These are phyloP conservation scores for Zygnema circumcarinatum DNA, from an alignment of 139 green algal genomes.

Conservation along the genomic window DNA sequence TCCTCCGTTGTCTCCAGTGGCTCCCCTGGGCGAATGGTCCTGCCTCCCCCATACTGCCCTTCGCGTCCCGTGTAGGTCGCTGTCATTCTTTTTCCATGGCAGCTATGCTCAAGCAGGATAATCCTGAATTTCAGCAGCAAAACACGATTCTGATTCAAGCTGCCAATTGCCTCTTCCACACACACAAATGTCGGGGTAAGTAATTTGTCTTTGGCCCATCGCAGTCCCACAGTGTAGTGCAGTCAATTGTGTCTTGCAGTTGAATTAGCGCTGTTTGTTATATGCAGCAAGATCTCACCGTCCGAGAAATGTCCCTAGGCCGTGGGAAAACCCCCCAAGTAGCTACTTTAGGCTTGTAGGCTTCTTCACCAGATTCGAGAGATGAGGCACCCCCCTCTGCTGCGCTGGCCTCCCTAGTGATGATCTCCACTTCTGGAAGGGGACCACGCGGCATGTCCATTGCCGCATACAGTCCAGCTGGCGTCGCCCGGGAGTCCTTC, in stretches of 20 bases:
- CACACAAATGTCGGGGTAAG: too few species aligned
- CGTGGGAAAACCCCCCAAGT: constrained; percentile 88
- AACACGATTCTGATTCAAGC: too few species aligned
- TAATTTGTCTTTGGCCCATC: too few species aligned
- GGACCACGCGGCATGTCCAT: neutral
- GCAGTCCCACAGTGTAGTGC: too few species aligned
- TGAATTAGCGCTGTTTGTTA: too few species aligned
- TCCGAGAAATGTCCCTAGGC: constrained; percentile 80
- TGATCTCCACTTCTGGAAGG: constrained; percentile 47
- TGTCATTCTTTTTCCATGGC: too few species aligned
- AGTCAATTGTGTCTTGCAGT: too few species aligned
- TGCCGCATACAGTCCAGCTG: constrained; percentile 10
- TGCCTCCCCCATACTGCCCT: constrained; percentile 76
- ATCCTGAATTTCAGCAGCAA: too few species aligned
- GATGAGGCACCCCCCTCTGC: constrained; percentile 19
- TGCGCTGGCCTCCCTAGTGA: constrained; percentile 26
- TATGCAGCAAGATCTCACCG: constrained; percentile 13
- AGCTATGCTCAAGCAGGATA: too few species aligned
- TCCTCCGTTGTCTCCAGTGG: constrained; percentile 68
- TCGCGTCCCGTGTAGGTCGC: too few species aligned
- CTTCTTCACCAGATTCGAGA: constrained; percentile 44
- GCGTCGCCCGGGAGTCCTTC: constrained; percentile 6
- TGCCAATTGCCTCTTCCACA: too few species aligned
- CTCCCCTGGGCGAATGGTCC: constrained; percentile 81
- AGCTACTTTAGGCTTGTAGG: constrained; percentile 71